Base-by-base conservation (phyloP, 1,139 yeast species). In the Yamadazyma triangularis region DNA sequence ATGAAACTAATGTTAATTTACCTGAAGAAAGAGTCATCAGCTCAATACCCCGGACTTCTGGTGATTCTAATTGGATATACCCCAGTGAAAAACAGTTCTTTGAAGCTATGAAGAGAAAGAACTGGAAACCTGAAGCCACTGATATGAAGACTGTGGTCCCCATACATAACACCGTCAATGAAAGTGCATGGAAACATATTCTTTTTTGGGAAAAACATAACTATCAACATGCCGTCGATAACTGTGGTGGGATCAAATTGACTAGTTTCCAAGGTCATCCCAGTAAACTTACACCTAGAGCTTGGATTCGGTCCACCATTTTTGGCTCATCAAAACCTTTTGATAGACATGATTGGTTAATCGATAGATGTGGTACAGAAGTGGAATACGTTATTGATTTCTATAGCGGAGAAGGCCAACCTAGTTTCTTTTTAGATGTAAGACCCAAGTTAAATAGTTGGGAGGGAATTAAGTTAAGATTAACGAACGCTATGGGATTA, bases 71-170 rank as follows among this genome's bases (percentile, higher is more conserved):
- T 60, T 91, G 98, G 98, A 73, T 91, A 2, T 91, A 91, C 51
- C 98, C 98, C 8, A 84, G 95, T 2, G 95, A 91, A 54, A 86
- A 86, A 53, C 97, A 89, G 62, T 91, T 91, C 51, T 91, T 68
- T 54, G 93, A 86, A 39, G 96, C 97, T 10, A 91, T 91, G 97
- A 68, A 74, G 45, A 75, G 97, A 38, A 91, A 91, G 51, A 75
- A 84, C 39, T 87, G 95, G 89, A 72, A 79, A 33, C 96, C 97
- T 2, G 64, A 75, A 11, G 83, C 85, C 1, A 57, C 62, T 7
- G 97, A 89, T 51, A 91, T 91, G 97, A 67, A 77, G 42, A 75
- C 93, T 0, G 87, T 91, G 23, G 95, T 91, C 2, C 97, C 97
- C 1, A 82, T 91, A 27, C 98, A 91, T 54, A 91, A 91, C 51